A percentile compares a stretch with the other conserved stretches of the same genome.
These are phyloP conservation scores for Aureobasidium sp. DNA, from an alignment of 2,329 filamentous ascomycete genomes.

Conservation along the genomic window DNA sequence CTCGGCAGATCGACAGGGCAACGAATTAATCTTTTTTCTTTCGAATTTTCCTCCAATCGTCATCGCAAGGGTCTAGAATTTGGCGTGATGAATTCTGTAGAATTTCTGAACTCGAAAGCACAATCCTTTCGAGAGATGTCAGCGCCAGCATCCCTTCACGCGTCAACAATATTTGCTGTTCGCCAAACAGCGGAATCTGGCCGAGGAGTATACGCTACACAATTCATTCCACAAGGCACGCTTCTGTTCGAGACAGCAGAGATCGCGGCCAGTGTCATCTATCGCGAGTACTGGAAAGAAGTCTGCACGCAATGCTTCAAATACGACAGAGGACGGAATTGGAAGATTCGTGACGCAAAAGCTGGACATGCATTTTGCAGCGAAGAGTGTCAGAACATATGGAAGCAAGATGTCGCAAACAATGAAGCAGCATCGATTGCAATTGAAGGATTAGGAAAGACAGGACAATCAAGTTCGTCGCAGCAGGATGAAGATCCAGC, in stretches of 20 bases:
- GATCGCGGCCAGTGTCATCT: constrained; percentile 35
- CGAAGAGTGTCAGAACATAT: constrained; percentile 30
- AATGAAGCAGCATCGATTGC: background rate
- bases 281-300: constrained; percentile 42
- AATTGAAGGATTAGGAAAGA: constrained; percentile 24
- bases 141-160: constrained; percentile 15
- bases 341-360: constrained; percentile 32
- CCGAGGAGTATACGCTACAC: constrained; percentile 39
- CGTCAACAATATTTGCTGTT: constrained; percentile 30
- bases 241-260: constrained; percentile 33
- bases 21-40: background rate
- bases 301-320: constrained; percentile 43
- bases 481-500: background rate
- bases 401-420: constrained; percentile 26
- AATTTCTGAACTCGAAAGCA: background rate
- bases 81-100: background rate
- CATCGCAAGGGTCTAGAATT: constrained; percentile 3
- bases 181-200: constrained; percentile 37
- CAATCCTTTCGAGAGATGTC: background rate
- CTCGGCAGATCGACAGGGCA: background rate
- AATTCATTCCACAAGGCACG: constrained; percentile 30
- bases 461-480: background rate
- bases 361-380: constrained; percentile 41
- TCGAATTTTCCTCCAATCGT: background rate
- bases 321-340: constrained; percentile 39